A percentile compares a stretch with the other conserved stretches of the same genome.
phyloP scores from a whole-genome alignment of 1,284 basidiomycete species.

The Kwoniella shivajii region DNA sequence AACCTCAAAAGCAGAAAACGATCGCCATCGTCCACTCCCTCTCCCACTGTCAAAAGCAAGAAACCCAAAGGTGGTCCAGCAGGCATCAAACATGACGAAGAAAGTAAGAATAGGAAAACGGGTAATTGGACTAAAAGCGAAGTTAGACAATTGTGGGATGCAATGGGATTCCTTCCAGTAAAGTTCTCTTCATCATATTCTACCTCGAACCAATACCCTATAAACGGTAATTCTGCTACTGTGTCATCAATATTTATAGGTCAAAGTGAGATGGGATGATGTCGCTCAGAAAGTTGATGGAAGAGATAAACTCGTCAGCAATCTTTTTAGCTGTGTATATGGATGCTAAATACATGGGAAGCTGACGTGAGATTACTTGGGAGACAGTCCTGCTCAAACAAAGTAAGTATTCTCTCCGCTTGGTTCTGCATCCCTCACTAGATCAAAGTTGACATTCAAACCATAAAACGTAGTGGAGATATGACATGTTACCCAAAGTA shows the following conservation, averaged over 20 bases:
- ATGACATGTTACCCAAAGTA: constrained; percentile 28
- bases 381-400: constrained; percentile 29
- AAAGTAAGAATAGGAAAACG: constrained; percentile 9
- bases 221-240: too few relatives aligned
- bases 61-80: constrained; percentile 2
- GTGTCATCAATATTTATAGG: not conserved
- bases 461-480: constrained; percentile 27
- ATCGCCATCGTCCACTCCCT: not conserved
- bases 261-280: constrained; percentile 26
- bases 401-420: constrained; percentile 12
- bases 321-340: not conserved
- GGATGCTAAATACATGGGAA: too few relatives aligned
- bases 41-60: not conserved
- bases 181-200: too few relatives aligned
- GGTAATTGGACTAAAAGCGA: constrained; percentile 22
- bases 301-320: constrained; percentile 28
- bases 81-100: not conserved
- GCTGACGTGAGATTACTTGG: constrained; percentile 4
- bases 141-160: constrained; percentile 23
- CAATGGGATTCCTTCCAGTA: constrained; percentile 21
- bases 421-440: too few relatives aligned
- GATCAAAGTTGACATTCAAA: too few relatives aligned
- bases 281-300: constrained; percentile 23
- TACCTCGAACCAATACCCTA: too few relatives aligned
- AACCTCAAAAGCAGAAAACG: constrained; percentile 1